A percentile compares a stretch with the other conserved stretches of the same genome.
Conservation (phyloP, 225 moss, liverwort and hornwort genomes). For the Pseudisothecium myosuroides region DNA sequence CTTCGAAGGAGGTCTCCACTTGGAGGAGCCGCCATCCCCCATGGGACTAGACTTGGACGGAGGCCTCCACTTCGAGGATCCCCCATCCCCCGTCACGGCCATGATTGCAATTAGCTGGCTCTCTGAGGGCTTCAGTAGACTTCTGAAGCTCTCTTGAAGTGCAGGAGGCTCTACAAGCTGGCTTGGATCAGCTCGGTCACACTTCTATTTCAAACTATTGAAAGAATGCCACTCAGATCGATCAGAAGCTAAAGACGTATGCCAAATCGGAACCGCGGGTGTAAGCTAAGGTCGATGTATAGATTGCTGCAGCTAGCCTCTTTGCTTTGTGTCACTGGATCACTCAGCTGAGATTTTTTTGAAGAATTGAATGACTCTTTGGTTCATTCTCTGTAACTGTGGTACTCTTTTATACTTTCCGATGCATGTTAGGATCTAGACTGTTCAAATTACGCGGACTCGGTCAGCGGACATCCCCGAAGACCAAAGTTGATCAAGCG, state of each 20-base stretch:
- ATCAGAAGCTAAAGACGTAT: neutral
- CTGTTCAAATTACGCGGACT: neutral
- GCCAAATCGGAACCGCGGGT: neutral
- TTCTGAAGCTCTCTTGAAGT: neutral
- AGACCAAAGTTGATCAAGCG: neutral
- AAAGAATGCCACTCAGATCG: neutral
- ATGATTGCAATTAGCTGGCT: neutral
- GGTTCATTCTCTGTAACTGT: neutral
- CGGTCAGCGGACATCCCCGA: neutral
- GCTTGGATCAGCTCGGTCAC: neutral
- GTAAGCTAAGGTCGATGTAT: neutral
- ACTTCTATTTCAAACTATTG: too few species aligned
- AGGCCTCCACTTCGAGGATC: neutral
- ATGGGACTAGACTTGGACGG: neutral
- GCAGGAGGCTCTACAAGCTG: neutral
- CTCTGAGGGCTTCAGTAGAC: neutral
- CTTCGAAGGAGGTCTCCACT: neutral
- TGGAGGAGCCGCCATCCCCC: neutral
- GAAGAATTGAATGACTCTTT: neutral
- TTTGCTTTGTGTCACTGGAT: neutral
- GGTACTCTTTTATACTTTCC: neutral
- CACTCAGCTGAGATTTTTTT: neutral
- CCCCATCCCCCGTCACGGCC: slow-evolving; percentile 3
- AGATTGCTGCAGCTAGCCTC: neutral
- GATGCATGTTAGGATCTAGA: neutral